Percentiles rank a stretch among this genome's conserved stretches.
Evolutionary conservation across 345 rosid genomes (phyloP).

Genomic region (Citrus trifoliata): DNA sequence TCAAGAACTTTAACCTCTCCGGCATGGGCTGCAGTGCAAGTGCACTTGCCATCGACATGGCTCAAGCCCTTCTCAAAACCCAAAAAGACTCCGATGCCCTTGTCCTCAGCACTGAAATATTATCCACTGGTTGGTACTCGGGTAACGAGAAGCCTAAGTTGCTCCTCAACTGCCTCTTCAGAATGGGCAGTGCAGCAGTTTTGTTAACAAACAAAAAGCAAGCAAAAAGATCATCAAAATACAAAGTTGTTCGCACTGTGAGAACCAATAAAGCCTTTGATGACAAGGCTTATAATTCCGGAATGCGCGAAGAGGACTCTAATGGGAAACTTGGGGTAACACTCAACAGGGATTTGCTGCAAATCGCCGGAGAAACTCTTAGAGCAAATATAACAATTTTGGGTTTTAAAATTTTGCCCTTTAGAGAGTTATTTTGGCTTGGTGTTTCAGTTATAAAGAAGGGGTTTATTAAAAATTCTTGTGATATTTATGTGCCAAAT

Average conservation of each 20-base stretch:
- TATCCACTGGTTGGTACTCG: slow-evolving; percentile 58
- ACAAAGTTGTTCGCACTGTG: slow-evolving; percentile 25
- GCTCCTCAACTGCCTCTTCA: slow-evolving; percentile 48
- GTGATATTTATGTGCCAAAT: slow-evolving; percentile 41
- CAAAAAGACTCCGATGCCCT: slow-evolving; percentile 37
- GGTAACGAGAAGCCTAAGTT: slow-evolving; percentile 45
- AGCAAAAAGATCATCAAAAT: slow-evolving; percentile 34
- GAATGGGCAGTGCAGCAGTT: slow-evolving; percentile 61
- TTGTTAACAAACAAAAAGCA: slow-evolving; percentile 42
- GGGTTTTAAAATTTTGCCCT: slow-evolving; percentile 36
- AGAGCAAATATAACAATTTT: slow-evolving; percentile 28
- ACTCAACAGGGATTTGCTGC: slow-evolving; percentile 36
- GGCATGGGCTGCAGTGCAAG: slow-evolving; percentile 75
- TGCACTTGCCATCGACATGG: slow-evolving; percentile 40
- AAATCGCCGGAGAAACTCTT: slow-evolving; percentile 37
- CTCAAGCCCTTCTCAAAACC: slow-evolving; percentile 33
- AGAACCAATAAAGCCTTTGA: slow-evolving; percentile 45
- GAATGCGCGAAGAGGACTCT: slow-evolving; percentile 47
- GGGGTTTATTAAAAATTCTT: slow-evolving; percentile 22
- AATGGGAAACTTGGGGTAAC: slow-evolving; percentile 52
- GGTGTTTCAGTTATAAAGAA: slow-evolving; percentile 23
- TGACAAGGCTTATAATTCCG: slow-evolving; percentile 33
- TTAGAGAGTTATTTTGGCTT: slow-evolving; percentile 27
- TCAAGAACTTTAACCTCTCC: slow-evolving; percentile 48
- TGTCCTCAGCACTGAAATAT: slow-evolving; percentile 53